A percentile compares a stretch with the other conserved stretches of the same genome.
Evolutionary conservation across 1,284 basidiomycete species (phyloP).

Genomic region (Pseudomicrostroma phylloplanum): DNA sequence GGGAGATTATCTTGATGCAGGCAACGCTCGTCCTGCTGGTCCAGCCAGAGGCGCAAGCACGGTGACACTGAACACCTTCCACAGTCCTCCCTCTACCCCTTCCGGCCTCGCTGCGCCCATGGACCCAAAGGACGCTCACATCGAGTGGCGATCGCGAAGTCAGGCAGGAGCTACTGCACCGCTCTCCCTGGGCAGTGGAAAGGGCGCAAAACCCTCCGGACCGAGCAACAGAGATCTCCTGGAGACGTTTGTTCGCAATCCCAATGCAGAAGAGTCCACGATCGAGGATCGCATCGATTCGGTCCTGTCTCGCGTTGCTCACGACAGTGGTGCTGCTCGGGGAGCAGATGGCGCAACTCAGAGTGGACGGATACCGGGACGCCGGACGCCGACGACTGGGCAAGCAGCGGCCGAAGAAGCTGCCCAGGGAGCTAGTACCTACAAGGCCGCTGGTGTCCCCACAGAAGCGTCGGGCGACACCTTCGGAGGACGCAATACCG

Average conservation of each 20-base stretch:
- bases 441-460: too few species aligned
- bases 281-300: constrained; percentile 38
- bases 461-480: neutral
- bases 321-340: too few species aligned
- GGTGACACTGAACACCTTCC: constrained; percentile 24
- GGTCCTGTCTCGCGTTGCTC: constrained; percentile 17
- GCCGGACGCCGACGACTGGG: constrained; percentile 3
- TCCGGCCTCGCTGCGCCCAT: constrained; percentile 8
- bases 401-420: neutral
- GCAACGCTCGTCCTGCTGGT: neutral
- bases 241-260: constrained; percentile 21
- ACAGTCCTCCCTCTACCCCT: constrained; percentile 21
- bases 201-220: neutral
- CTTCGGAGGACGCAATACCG: neutral
- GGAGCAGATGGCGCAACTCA: constrained; percentile 1
- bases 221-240: constrained; percentile 20
- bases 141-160: constrained; percentile 10
- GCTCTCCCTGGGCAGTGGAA: constrained; percentile 6
- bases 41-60: constrained; percentile 20
- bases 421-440: neutral
- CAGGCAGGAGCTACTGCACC: neutral
- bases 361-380: neutral
- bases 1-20: neutral
- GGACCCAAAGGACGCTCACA: constrained; percentile 22
- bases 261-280: constrained; percentile 8